Evolutionary conservation across 2,329 filamentous ascomycete species (phyloP).

Genomic region (Myotisia sp.): DNA sequence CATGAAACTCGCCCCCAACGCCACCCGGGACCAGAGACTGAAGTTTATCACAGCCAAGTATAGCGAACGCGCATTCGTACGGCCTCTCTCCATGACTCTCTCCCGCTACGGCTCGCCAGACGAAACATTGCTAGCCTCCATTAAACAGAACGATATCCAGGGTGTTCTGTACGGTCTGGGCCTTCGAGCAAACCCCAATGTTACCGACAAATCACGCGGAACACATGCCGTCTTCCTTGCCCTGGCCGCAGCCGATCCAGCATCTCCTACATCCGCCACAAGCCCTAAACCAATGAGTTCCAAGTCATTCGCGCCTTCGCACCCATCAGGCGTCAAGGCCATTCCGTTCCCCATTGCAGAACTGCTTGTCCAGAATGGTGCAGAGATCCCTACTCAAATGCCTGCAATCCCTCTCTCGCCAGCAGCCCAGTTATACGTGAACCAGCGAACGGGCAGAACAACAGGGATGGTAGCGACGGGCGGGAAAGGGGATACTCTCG

Average conservation of each 20-base stretch:
- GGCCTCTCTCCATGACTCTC: constrained; percentile 54
- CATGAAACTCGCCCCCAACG: constrained; percentile 59
- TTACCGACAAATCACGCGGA: constrained; percentile 67
- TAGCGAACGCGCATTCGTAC: constrained; percentile 66
- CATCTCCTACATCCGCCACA: constrained; percentile 41
- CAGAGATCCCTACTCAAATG: constrained; percentile 60
- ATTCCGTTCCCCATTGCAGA: constrained; percentile 80
- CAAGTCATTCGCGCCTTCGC: constrained; percentile 24
- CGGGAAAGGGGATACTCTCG: constrained; percentile 42
- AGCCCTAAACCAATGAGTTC: constrained; percentile 8
- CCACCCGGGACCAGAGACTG: constrained; percentile 78
- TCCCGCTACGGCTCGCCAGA: constrained; percentile 67
- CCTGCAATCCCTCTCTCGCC: constrained; percentile 73
- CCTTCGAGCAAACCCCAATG: constrained; percentile 73
- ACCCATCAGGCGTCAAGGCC: constrained; percentile 27
- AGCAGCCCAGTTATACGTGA: constrained; percentile 69
- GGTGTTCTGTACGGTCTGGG: constrained; percentile 84
- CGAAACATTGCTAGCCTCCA: constrained; percentile 76
- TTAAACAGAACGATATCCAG: constrained; percentile 93
- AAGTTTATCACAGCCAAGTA: constrained; percentile 94
- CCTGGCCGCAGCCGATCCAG: constrained; percentile 81
- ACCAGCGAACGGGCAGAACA: constrained; percentile 47
- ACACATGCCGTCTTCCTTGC: constrained; percentile 86
- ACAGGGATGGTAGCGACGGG: constrained; percentile 20
- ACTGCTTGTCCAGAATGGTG: constrained; percentile 82